Evolutionary conservation across 495 filamentous ascomycete species (phyloP).

Genomic region (Rhypophila decipiens): DNA sequence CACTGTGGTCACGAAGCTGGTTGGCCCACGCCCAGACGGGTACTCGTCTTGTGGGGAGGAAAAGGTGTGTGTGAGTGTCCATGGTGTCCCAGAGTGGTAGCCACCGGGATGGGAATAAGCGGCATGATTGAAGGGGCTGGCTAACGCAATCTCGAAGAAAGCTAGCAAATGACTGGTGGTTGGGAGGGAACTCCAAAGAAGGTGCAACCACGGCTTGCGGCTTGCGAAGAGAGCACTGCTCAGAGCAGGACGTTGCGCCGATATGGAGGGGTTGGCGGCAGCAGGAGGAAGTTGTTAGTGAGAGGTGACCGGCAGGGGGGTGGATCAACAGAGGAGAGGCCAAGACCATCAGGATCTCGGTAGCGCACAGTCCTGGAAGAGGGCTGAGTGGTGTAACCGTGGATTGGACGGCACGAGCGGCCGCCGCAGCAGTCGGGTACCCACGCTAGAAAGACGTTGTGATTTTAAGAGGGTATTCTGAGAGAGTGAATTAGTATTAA

Average conservation of each 20-base stretch:
- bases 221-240: background rate
- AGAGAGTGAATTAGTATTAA: too few relatives aligned
- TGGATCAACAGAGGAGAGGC: background rate
- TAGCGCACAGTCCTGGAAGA: background rate
- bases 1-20: conserved; percentile 22
- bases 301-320: background rate
- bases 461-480: too few relatives aligned
- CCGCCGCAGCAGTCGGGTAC: background rate
- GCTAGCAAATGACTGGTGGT: conserved; percentile 12
- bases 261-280: conserved; percentile 3
- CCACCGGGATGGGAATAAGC: conserved; percentile 10
- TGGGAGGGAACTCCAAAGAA: background rate
- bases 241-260: background rate
- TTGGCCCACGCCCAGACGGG: conserved; percentile 21
- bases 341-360: background rate
- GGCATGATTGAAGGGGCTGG: conserved; percentile 12
- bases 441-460: too few relatives aligned
- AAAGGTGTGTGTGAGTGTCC: too few relatives aligned
- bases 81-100: background rate
- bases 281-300: too few relatives aligned
- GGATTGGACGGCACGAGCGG: background rate
- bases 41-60: conserved; percentile 4
- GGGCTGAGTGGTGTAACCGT: background rate
- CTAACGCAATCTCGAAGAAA: background rate
- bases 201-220: background rate